Percentiles rank a stretch among this genome's conserved stretches.
These are phyloP conservation scores for Fusarium sp. DNA, from an alignment of 2,329 filamentous ascomycete species.

Conservation along the genomic window DNA sequence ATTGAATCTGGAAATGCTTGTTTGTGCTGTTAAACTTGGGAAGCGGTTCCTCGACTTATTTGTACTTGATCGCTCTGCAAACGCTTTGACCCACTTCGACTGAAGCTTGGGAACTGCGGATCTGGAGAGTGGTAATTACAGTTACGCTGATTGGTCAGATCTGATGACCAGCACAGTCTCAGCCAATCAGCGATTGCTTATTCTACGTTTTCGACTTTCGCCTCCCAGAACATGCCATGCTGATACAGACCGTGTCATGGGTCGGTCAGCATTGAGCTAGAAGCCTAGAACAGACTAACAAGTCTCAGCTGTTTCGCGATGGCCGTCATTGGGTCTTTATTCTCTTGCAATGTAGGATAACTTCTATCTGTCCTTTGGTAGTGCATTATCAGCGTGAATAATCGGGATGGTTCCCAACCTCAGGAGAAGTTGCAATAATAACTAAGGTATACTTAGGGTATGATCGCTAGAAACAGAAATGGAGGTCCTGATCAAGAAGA, in stretches of 20 bases:
- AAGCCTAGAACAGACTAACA: background rate
- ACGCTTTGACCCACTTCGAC: conserved; percentile 32
- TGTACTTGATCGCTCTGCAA: conserved; percentile 39
- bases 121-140: conserved; percentile 38
- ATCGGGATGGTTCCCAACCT: too few relatives aligned
- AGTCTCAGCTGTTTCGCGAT: conserved; percentile 8
- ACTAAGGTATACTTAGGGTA: too few relatives aligned
- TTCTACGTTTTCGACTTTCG: conserved; percentile 38
- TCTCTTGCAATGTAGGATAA: background rate
- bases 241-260: conserved; percentile 23
- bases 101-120: conserved; percentile 8
- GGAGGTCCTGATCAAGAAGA: too few relatives aligned
- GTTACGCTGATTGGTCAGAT: conserved; percentile 6
- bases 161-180: too few relatives aligned
- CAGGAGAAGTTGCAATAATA: too few relatives aligned
- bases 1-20: conserved; percentile 19
- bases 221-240: conserved; percentile 40
- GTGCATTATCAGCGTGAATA: background rate
- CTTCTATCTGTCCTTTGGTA: background rate
- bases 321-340: conserved; percentile 11
- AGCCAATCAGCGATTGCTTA: conserved; percentile 48
- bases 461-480: too few relatives aligned
- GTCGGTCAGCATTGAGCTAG: conserved; percentile 25
- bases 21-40: conserved; percentile 2
- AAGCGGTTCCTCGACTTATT: conserved; percentile 44